These are phyloP conservation scores for Trichosporon sp. DNA, from an alignment of 1,284 basidiomycete species.

Conservation along the genomic window DNA sequence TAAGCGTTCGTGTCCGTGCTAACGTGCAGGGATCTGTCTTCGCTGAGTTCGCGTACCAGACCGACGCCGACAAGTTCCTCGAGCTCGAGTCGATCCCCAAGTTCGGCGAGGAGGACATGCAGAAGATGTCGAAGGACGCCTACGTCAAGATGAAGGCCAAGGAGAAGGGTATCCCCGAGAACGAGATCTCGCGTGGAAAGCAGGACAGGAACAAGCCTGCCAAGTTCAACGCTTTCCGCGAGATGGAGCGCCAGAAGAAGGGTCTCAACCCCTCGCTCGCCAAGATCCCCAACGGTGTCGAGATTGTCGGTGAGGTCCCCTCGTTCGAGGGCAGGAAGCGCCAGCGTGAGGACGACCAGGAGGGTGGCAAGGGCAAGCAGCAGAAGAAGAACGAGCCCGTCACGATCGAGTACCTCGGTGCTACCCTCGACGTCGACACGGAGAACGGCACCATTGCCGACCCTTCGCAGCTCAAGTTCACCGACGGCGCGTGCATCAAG, in stretches of 20 bases:
- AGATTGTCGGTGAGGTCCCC: constrained; percentile 44
- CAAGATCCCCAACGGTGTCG: constrained; percentile 48
- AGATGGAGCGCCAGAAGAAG: constrained; percentile 64
- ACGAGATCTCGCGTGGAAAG: constrained; percentile 61
- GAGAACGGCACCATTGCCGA: constrained; percentile 61
- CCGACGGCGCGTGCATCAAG: constrained; percentile 54
- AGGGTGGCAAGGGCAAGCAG: constrained; percentile 55
- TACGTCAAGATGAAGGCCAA: constrained; percentile 98
- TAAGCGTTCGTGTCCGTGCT: constrained; percentile 32
- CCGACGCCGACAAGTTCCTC: constrained; percentile 74
- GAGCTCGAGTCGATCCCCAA: constrained; percentile 75
- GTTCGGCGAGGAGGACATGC: constrained; percentile 72
- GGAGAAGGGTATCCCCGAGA: constrained; percentile 74
- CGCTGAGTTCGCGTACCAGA: constrained; percentile 79
- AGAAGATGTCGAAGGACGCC: constrained; percentile 87
- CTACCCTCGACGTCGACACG: constrained; percentile 67
- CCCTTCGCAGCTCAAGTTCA: constrained; percentile 54
- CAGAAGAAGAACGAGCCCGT: constrained; percentile 59
- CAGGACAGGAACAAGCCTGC: constrained; percentile 45
- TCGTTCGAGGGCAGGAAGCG: constrained; percentile 42
- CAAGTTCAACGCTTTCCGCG: constrained; percentile 85
- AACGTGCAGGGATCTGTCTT: constrained; percentile 80
- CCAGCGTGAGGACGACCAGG: constrained; percentile 53
- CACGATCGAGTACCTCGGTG: constrained; percentile 64
- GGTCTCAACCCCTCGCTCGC: constrained; percentile 45